phyloP scores from a whole-genome alignment of 768 basidiomycete species.

The Termitomyces bulborhizus region DNA sequence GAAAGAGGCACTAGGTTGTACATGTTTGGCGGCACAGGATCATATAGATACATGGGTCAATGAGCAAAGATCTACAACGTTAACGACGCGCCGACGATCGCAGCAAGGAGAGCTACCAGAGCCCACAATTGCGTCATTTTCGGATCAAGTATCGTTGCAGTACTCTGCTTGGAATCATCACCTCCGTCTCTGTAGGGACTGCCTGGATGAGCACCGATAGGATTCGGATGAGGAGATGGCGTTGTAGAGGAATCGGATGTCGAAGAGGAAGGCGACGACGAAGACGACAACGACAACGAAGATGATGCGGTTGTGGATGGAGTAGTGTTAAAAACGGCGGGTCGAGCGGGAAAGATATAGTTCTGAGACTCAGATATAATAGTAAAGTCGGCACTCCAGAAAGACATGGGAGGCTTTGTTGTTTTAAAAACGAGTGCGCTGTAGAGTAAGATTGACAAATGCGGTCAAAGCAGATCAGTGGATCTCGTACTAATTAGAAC shows the following conservation, averaged over 20 bases:
- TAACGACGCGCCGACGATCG: slow-evolving; percentile 44
- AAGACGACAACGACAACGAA: background rate
- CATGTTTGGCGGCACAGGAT: background rate
- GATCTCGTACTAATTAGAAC: slow-evolving; percentile 23
- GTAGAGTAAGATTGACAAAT: background rate
- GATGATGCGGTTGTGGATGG: background rate
- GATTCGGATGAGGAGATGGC: slow-evolving; percentile 5
- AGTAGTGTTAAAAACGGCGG: slow-evolving; percentile 10
- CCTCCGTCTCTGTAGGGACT: slow-evolving; percentile 7
- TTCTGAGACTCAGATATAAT: slow-evolving; percentile 22
- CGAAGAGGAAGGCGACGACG: slow-evolving; percentile 3
- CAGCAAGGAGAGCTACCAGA: slow-evolving; percentile 49
- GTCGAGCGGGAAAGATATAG: slow-evolving; percentile 16
- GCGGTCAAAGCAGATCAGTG: background rate
- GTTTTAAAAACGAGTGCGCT: slow-evolving; percentile 31
- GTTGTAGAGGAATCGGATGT: background rate
- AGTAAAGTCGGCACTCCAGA: slow-evolving; percentile 49
- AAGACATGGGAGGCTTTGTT: slow-evolving; percentile 19
- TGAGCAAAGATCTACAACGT: slow-evolving; percentile 21
- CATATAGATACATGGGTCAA: background rate
- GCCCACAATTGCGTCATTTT: slow-evolving; percentile 38
- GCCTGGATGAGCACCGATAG: slow-evolving; percentile 10
- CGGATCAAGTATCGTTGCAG: slow-evolving; percentile 20
- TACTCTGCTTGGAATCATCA: slow-evolving; percentile 12
- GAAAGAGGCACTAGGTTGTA: background rate